Base-by-base conservation (phyloP, 176 grass and related monocot genomes). In the Metroxylon sagu region DNA sequence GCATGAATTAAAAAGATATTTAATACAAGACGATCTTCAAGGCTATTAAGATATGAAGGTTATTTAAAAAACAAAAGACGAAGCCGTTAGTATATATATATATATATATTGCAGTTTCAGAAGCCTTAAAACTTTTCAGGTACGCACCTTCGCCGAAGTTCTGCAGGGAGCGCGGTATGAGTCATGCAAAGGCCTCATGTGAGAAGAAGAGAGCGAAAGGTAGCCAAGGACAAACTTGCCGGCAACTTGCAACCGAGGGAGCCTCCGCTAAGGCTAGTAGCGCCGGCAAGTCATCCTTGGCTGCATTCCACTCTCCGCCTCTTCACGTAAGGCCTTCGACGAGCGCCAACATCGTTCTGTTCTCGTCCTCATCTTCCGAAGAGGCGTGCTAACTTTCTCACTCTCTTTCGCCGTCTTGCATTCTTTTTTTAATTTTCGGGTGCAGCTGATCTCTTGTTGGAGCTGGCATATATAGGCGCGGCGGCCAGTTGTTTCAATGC, bases 161-260 rank as follows among this genome's bases (percentile, higher is more conserved):
- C 35, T 43, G 35, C 1, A 0, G 2, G 35, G 35, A 6, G 35
- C 2, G 12, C 2, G 1, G 35, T 43, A 12, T 14, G 35, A 65
- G 15, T 65, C 62, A 29, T 50, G 48, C 48, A 52, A 52, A 16
- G 51, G 52, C 65, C 52, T 68, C 23, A 52, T 29, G 54, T 68
- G 65, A 68, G 51, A 68, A 56, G 65, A 35, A 68, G 65, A 54
- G 65, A 68, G 29, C 52, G 16, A 54, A 55, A 43, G 54, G 52
- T 68, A 68, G 65, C 65, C 52, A 68, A 68, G 65, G 65, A 68
- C 65, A 68, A 67, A 68, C 65, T 68, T 55, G 65, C 65, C 65
- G 28, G 12, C 65, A 56, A 29, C 25, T 29, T 30, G 50, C 14
- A 52, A 19, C 15, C 0, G 16, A 35, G 25, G n/a, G 16, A 52